Evolutionary conservation across 345 rosid species (phyloP).

Genomic region (Bruguiera sexangula): DNA sequence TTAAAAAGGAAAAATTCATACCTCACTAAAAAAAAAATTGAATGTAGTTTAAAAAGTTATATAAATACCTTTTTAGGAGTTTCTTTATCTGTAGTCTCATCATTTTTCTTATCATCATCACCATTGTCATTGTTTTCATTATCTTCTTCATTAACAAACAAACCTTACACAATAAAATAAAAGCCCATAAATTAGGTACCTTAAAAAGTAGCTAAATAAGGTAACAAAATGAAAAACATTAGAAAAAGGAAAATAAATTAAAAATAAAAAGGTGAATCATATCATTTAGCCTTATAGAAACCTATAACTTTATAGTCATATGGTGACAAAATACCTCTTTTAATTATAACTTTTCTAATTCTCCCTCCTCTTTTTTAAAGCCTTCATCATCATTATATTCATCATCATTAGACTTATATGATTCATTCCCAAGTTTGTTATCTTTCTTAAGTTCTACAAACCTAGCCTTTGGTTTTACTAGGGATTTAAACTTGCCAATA

Average conservation of each 20-base stretch:
- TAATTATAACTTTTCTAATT: not conserved
- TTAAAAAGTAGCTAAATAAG: not conserved
- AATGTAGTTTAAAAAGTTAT: not conserved
- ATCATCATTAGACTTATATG: conserved; percentile 27
- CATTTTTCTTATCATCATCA: conserved; percentile 13
- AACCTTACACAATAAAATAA: conserved; percentile 3
- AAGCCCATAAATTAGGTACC: too few relatives aligned
- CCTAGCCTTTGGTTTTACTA: conserved; percentile 31
- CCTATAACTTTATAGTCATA: too few relatives aligned
- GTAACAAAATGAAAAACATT: too few relatives aligned
- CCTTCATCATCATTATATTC: conserved; percentile 27
- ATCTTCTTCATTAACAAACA: conserved; percentile 22
- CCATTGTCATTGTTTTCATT: not conserved
- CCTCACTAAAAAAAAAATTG: not conserved
- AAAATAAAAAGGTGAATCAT: too few relatives aligned
- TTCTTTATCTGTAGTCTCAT: conserved; percentile 47
- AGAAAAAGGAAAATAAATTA: too few relatives aligned
- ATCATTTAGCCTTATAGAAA: too few relatives aligned
- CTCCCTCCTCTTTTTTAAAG: conserved; percentile 23
- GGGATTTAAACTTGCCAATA: conserved; percentile 38
- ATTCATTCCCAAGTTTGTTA: conserved; percentile 16
- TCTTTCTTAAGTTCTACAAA: conserved; percentile 30
- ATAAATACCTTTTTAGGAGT: conserved; percentile 61
- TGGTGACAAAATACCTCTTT: conserved; percentile 10
- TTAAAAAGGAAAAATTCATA: not conserved